phyloP scores from a whole-genome alignment of 2,329 filamentous ascomycete genomes.

The Coniella vitis region DNA sequence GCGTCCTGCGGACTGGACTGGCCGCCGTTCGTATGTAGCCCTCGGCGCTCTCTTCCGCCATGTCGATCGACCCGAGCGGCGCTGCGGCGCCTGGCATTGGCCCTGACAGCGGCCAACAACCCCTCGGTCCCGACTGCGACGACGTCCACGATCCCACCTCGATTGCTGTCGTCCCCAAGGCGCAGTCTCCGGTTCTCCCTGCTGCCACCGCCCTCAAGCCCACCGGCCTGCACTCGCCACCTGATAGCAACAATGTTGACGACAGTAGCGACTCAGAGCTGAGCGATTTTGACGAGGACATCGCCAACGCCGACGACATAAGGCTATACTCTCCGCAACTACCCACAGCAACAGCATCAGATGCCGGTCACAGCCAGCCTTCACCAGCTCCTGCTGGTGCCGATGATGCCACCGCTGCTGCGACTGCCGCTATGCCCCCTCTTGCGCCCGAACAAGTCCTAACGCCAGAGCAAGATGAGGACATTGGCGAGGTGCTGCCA shows the following conservation, averaged over 20 bases:
- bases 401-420: not conserved
- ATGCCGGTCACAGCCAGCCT: slow-evolving; percentile 8
- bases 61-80: slow-evolving; percentile 51
- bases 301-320: slow-evolving; percentile 31
- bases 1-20: no score
- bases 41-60: slow-evolving; percentile 27
- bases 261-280: slow-evolving; percentile 55
- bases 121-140: slow-evolving; percentile 4
- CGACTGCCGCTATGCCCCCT: not conserved
- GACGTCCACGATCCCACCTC: slow-evolving; percentile 21
- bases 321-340: slow-evolving; percentile 8
- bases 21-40: slow-evolving; percentile 37
- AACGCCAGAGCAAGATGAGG: slow-evolving; percentile 28
- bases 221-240: slow-evolving; percentile 53
- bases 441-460: slow-evolving; percentile 17
- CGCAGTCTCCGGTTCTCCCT: slow-evolving; percentile 21
- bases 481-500: slow-evolving; percentile 72
- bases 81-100: slow-evolving; percentile 35
- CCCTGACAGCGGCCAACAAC: slow-evolving; percentile 20
- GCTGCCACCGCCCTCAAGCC: slow-evolving; percentile 29
- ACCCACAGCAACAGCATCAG: slow-evolving; percentile 16
- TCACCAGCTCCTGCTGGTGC: slow-evolving; percentile 12
- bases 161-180: slow-evolving; percentile 24
- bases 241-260: slow-evolving; percentile 57
- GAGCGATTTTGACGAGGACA: slow-evolving; percentile 54